A percentile compares a stretch with the other conserved stretches of the same genome.
Conservation (phyloP, 2,329 filamentous ascomycete species). For the Pseudogymnoascus sp. region DNA sequence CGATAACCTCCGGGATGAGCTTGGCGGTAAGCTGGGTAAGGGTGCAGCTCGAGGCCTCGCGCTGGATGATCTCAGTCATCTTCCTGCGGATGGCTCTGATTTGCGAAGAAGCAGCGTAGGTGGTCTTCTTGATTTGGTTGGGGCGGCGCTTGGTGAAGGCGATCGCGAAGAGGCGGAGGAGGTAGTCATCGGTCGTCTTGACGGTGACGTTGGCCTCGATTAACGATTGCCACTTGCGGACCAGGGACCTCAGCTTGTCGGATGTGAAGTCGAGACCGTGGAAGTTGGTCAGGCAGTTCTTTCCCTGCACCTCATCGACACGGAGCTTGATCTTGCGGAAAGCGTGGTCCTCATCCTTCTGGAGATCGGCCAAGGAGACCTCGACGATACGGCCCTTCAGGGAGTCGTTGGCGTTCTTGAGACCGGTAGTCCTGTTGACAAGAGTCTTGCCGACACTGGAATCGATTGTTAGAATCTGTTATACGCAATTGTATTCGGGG, state of each 20-base stretch:
- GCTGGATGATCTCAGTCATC: constrained; percentile 98
- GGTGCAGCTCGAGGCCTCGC: constrained; percentile 89
- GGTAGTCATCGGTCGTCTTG: constrained; percentile 99
- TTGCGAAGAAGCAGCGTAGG: constrained; percentile 93
- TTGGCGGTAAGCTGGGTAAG: constrained; percentile 95
- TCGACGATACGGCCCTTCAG: constrained; percentile 98
- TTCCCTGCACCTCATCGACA: constrained; percentile 97
- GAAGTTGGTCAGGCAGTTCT: constrained; percentile 99
- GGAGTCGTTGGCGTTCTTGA: constrained; percentile 99
- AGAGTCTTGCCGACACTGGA: constrained; percentile 97
- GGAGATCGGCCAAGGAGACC: constrained; percentile 95
- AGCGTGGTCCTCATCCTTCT: constrained; percentile 99
- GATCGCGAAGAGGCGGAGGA: constrained; percentile 96
- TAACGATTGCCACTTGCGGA: constrained; percentile 98
- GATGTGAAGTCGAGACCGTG: constrained; percentile 99
- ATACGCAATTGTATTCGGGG: constrained; percentile 11
- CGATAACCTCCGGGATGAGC: constrained; percentile 98
- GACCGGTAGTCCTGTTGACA: constrained; percentile 97
- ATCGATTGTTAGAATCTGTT: constrained; percentile 26
- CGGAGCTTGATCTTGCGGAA: constrained; percentile 99
- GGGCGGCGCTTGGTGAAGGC: constrained; percentile 98
- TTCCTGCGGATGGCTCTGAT: constrained; percentile 98
- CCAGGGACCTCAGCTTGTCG: constrained; percentile 97
- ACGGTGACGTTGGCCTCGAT: constrained; percentile 99
- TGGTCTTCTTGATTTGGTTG: constrained; percentile 99